Base-by-base conservation (phyloP, 2,329 filamentous ascomycete species). In the Meredithiella fracta region DNA sequence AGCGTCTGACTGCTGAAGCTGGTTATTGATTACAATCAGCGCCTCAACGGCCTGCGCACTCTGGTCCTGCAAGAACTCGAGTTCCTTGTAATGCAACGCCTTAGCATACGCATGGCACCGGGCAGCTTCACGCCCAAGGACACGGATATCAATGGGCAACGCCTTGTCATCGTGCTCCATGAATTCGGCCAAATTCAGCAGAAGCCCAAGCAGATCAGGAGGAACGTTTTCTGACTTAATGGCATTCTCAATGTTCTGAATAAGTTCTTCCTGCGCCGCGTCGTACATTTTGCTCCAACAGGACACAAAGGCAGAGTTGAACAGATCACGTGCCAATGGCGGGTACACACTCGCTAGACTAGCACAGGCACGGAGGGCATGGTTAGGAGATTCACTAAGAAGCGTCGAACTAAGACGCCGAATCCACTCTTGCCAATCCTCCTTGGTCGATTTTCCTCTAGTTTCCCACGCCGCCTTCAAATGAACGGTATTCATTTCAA, bases 131-230 rank as follows among this genome's bases (percentile, higher is more conserved):
- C 91, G 85, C 31, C 94, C 94, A 9, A 98, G 77, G 8, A 92
- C 89, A 51, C 92, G 78, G 61, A 99, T 96, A 65, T 99, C 94
- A 60, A 99, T 98, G 1, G 92, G 92, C 54, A 99, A 73, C 14
- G 94, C 91, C 68, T 98, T 98, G 67, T 99, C 92, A 63, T 98
- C 94, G 65, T 98, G 92, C 66, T 99, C 92, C 92, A 99, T 99
- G 67, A 98, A 99, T 66, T 99, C 92, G 22, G 92, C 92, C 53
- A 99, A 76, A 64, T 98, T 98, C 51, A 99, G 79, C 26, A 99
- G 74, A 52, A 96, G 84, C 59, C 95, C 91, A 7, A 98, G 74
- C 61, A 99, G 84, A 67, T 99, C 94, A 0, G 94, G 92, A 0
- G 92, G 91, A 11, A 98, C 94, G 62, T 96, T 91, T 54, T 91